phyloP scores from a whole-genome alignment of 78 protist species.

The Cyanophora paradoxa region DNA sequence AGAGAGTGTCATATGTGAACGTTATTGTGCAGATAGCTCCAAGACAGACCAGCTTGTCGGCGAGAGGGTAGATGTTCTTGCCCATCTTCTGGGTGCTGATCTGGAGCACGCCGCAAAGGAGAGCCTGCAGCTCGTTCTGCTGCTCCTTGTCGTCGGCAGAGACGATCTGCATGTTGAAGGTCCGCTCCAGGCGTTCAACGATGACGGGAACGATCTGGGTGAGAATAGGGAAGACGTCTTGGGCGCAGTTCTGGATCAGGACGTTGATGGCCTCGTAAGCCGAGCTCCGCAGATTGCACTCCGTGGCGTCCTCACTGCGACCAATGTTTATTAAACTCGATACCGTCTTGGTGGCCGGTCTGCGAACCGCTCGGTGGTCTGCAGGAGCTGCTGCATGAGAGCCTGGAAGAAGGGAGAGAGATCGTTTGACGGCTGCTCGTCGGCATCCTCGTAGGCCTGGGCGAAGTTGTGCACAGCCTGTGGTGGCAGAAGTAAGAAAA shows the following conservation, averaged over 20 bases:
- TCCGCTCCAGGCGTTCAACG: background rate
- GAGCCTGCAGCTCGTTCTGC: conserved; percentile 30
- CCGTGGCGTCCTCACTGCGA: conserved; percentile 56
- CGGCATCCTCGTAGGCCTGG: conserved; percentile 8
- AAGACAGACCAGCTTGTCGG: conserved; percentile 22
- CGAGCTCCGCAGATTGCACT: conserved; percentile 42
- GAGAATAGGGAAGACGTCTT: background rate
- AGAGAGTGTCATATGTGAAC: too few relatives aligned
- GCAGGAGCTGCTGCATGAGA: conserved; percentile 7
- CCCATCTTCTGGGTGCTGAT: conserved; percentile 11
- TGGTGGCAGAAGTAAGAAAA: background rate
- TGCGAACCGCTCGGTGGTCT: too few relatives aligned
- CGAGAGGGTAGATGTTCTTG: background rate
- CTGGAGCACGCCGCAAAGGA: conserved; percentile 37
- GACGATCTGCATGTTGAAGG: conserved; percentile 21
- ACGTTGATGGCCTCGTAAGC: conserved; percentile 65
- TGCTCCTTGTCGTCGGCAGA: conserved; percentile 14
- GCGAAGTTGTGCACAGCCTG: conserved; percentile 61
- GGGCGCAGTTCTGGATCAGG: background rate
- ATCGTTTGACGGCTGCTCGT: conserved; percentile 14
- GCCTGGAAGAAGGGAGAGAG: background rate
- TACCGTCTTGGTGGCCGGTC: too few relatives aligned
- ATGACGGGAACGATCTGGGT: background rate
- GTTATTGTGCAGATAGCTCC: conserved; percentile 4
- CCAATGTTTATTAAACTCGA: too few relatives aligned